Conservation (phyloP, 192 early-diverging fungal species). For the Backusella morwellensis region DNA sequence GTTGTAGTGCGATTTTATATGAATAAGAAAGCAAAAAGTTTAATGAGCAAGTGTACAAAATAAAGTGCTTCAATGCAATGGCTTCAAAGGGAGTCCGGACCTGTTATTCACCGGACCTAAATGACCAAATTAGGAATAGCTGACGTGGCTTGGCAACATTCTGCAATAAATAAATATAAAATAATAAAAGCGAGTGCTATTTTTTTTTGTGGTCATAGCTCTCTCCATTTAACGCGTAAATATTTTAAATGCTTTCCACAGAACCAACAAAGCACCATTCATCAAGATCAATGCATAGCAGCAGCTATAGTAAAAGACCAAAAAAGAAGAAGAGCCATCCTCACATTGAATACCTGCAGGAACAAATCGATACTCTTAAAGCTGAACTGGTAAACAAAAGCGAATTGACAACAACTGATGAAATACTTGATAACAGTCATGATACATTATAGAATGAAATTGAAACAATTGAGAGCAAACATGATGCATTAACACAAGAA, state of each 20-base stretch:
- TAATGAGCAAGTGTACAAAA: too few species aligned
- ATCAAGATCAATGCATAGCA: neutral
- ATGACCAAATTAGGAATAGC: neutral
- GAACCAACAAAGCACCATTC: neutral
- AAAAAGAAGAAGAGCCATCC: slow-evolving; percentile 6
- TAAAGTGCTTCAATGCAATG: too few species aligned
- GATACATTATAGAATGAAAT: neutral
- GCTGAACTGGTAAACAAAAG: neutral
- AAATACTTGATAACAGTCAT: neutral
- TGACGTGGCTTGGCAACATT: neutral
- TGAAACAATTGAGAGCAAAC: neutral
- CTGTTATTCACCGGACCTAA: neutral
- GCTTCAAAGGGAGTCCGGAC: too few species aligned
- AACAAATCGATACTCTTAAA: neutral
- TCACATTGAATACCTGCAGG: slow-evolving; percentile 6
- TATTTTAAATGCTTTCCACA: neutral
- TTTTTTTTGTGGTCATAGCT: neutral
- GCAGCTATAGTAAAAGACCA: neutral
- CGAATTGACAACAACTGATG: too few species aligned
- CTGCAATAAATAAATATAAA: neutral
- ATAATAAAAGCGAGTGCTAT: neutral
- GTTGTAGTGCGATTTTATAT: too few species aligned
- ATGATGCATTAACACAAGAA: neutral
- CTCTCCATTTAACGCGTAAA: neutral
- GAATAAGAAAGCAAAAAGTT: too few species aligned